These are phyloP conservation scores for Ascochyta pisi DNA, from an alignment of 2,329 filamentous ascomycete genomes.

Conservation along the genomic window DNA sequence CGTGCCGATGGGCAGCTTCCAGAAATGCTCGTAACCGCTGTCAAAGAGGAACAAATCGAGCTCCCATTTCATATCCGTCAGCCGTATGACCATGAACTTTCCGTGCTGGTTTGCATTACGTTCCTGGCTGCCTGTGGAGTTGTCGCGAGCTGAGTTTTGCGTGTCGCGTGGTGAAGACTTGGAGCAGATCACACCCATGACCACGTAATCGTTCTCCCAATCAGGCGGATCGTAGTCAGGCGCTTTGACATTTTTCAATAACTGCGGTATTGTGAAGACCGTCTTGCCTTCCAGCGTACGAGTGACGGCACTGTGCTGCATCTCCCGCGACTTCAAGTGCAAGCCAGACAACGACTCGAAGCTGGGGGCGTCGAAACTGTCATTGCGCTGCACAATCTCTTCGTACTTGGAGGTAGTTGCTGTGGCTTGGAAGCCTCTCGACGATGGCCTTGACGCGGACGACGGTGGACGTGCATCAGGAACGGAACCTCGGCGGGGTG, in stretches of 20 bases:
- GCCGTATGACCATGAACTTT: slow-evolving; percentile 91
- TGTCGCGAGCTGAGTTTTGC: slow-evolving; percentile 55
- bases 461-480: slow-evolving; percentile 19
- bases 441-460: slow-evolving; percentile 32
- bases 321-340: slow-evolving; percentile 81
- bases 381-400: slow-evolving; percentile 40
- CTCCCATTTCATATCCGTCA: slow-evolving; percentile 90
- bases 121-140: slow-evolving; percentile 50
- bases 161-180: slow-evolving; percentile 81
- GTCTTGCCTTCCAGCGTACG: slow-evolving; percentile 81
- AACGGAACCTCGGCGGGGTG: slow-evolving; percentile 30
- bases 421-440: slow-evolving; percentile 26
- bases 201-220: slow-evolving; percentile 85
- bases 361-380: slow-evolving; percentile 59
- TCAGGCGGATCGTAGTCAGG: slow-evolving; percentile 83
- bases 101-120: slow-evolving; percentile 65
- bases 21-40: slow-evolving; percentile 88
- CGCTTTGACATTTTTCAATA: slow-evolving; percentile 80
- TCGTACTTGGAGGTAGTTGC: slow-evolving; percentile 38
- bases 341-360: slow-evolving; percentile 85
- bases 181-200: slow-evolving; percentile 84
- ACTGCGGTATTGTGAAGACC: slow-evolving; percentile 76
- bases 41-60: slow-evolving; percentile 92
- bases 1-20: slow-evolving; percentile 91
- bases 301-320: slow-evolving; percentile 81